A percentile compares a stretch with the other conserved stretches of the same genome.
These are phyloP conservation scores for Thermochaetoides thermophila DNA, from an alignment of 495 filamentous ascomycete species.

Conservation along the genomic window DNA sequence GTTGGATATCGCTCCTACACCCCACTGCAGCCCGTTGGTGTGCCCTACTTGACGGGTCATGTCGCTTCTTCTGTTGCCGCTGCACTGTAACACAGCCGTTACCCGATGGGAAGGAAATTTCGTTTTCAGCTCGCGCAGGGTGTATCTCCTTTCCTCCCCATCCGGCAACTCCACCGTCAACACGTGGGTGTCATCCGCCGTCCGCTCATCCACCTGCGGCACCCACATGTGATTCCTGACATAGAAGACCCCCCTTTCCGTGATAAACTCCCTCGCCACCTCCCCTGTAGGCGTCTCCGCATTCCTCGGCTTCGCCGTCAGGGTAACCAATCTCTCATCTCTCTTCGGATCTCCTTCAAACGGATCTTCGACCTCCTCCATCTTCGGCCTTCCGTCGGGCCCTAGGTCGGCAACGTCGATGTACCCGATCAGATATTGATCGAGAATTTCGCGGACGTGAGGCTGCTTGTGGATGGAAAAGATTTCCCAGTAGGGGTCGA, in stretches of 20 bases:
- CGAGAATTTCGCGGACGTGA: conserved; percentile 42
- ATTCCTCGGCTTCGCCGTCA: conserved; percentile 39
- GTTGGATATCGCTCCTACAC: conserved; percentile 42
- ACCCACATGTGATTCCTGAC: conserved; percentile 51
- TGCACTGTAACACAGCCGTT: conserved; percentile 45
- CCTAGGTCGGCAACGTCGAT: conserved; percentile 37
- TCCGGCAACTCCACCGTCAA: conserved; percentile 40
- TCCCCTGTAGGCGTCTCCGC: conserved; percentile 38
- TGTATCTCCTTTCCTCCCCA: conserved; percentile 35
- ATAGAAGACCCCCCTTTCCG: conserved; percentile 41
- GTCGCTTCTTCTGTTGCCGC: conserved; percentile 46
- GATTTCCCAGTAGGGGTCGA: conserved; percentile 50
- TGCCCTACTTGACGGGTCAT: conserved; percentile 39
- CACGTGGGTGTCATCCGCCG: conserved; percentile 29
- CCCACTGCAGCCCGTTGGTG: conserved; percentile 46
- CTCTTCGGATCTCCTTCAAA: conserved; percentile 37
- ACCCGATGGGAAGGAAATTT: conserved; percentile 39
- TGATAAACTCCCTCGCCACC: conserved; percentile 33
- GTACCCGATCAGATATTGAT: conserved; percentile 38
- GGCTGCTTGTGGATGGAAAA: conserved; percentile 44
- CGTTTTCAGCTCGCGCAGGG: conserved; percentile 35
- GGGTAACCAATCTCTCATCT: conserved; percentile 30
- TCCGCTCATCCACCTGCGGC: conserved; percentile 26
- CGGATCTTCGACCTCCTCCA: conserved; percentile 38
- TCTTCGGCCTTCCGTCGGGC: conserved; percentile 25